Evolutionary conservation across 441 rosid species (phyloP).

Genomic region (Erodium chrysanthum): DNA sequence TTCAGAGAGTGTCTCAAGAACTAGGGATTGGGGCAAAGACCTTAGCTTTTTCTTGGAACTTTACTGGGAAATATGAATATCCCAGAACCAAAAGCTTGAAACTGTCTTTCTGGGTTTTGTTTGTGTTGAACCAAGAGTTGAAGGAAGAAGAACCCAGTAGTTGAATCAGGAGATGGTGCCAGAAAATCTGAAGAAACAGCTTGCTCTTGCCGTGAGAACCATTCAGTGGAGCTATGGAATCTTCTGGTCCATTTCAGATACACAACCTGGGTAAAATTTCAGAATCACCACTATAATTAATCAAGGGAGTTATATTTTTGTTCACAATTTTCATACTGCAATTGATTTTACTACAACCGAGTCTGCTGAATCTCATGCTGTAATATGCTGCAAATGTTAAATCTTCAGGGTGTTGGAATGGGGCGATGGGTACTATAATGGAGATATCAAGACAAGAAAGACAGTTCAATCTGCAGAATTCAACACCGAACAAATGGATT

Average conservation of each 20-base stretch:
- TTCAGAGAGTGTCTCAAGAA: not conserved
- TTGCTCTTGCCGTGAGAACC: constrained; percentile 64
- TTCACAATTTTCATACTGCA: too few relatives aligned
- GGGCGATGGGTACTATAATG: constrained; percentile 92
- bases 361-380: too few relatives aligned
- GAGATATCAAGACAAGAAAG: constrained; percentile 90
- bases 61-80: constrained; percentile 8
- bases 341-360: too few relatives aligned
- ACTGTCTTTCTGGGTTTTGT: not conserved
- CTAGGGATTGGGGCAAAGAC: constrained; percentile 9
- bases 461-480: constrained; percentile 72
- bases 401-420: constrained; percentile 60
- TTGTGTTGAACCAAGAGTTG: constrained; percentile 5
- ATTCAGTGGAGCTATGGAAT: constrained; percentile 85
- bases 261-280: constrained; percentile 57
- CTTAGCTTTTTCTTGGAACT: constrained; percentile 8
- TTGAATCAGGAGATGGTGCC: constrained; percentile 24
- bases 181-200: constrained; percentile 50
- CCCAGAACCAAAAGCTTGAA: constrained; percentile 7
- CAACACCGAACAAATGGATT: constrained; percentile 48
- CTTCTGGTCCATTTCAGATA: constrained; percentile 62
- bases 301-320: too few relatives aligned
- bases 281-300: too few relatives aligned
- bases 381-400: constrained; percentile 1
- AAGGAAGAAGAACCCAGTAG: too few relatives aligned